Percentiles rank a stretch among this genome's conserved stretches.
phyloP scores from a whole-genome alignment of 1,284 basidiomycete species.

The Rhodotorula sp. region DNA sequence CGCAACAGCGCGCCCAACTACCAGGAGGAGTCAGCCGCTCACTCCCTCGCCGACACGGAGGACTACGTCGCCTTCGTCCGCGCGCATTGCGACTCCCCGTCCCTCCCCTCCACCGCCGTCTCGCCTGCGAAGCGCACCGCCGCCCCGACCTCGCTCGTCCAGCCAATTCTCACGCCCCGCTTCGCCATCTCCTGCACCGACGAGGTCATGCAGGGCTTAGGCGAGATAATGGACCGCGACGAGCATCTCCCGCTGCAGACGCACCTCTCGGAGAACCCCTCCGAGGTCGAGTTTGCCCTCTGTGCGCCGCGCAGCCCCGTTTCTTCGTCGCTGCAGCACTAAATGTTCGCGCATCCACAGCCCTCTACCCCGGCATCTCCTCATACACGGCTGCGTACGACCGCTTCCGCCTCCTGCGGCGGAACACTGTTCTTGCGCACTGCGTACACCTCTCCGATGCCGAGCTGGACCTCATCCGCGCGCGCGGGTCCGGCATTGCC shows the following conservation, averaged over 20 bases:
- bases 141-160: slow-evolving; percentile 61
- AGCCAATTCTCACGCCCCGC: slow-evolving; percentile 88
- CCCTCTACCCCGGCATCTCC: slow-evolving; percentile 47
- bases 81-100: slow-evolving; percentile 26
- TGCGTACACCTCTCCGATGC: slow-evolving; percentile 73
- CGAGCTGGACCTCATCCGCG: slow-evolving; percentile 73
- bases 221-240: slow-evolving; percentile 56
- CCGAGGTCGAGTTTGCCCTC: slow-evolving; percentile 63
- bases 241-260: slow-evolving; percentile 78
- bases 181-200: slow-evolving; percentile 91
- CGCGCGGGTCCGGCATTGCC: slow-evolving; percentile 71
- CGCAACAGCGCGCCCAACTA: slow-evolving; percentile 71
- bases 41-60: slow-evolving; percentile 64
- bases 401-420: slow-evolving; percentile 69
- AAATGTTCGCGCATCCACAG: neutral
- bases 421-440: slow-evolving; percentile 86
- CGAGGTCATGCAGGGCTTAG: slow-evolving; percentile 68
- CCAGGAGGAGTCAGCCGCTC: slow-evolving; percentile 61
- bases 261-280: slow-evolving; percentile 82
- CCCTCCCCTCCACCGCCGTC: neutral
- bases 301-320: slow-evolving; percentile 1
- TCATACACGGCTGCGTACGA: slow-evolving; percentile 69
- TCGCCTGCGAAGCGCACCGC: slow-evolving; percentile 9
- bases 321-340: neutral
- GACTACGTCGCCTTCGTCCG: slow-evolving; percentile 72